Percentiles rank a stretch among this genome's conserved stretches.
Conservation (phyloP, 495 filamentous ascomycete species). For the Aspergillus sparsus region DNA sequence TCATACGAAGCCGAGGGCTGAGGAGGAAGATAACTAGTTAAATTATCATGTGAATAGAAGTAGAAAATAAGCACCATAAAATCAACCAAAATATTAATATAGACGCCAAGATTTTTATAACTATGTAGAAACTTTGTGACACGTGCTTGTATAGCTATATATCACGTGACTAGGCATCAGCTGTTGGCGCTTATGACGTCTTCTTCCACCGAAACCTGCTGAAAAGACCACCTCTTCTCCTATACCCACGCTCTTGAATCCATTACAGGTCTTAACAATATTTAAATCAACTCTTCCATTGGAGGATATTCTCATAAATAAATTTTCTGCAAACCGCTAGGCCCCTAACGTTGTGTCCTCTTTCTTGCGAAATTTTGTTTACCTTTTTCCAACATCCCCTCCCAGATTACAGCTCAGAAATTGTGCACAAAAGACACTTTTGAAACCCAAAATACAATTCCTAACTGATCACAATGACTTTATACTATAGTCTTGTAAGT, state of each 20-base stretch:
- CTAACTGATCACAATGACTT: slow-evolving; percentile 72
- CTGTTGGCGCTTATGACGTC: slow-evolving; percentile 41
- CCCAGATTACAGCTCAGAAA: slow-evolving; percentile 15
- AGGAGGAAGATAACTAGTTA: slow-evolving; percentile 20
- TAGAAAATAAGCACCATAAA: neutral
- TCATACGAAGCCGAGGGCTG: slow-evolving; percentile 68
- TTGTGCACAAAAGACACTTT: slow-evolving; percentile 10
- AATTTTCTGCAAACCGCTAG: neutral
- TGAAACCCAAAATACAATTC: slow-evolving; percentile 7
- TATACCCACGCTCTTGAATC: slow-evolving; percentile 16
- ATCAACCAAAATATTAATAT: slow-evolving; percentile 1
- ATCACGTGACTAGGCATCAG: slow-evolving; percentile 10
- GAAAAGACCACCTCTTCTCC: slow-evolving; percentile 36
- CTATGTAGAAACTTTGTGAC: neutral
- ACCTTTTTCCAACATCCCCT: slow-evolving; percentile 14
- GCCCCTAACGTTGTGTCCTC: neutral
- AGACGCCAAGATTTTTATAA: neutral
- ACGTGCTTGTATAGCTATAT: neutral
- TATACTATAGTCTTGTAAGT: slow-evolving; percentile 97
- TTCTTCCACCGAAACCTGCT: slow-evolving; percentile 26
- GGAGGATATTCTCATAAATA: neutral
- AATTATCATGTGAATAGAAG: slow-evolving; percentile 13
- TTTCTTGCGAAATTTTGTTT: slow-evolving; percentile 20
- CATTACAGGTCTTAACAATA: slow-evolving; percentile 13
- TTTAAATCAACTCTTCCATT: neutral